Base-by-base conservation (phyloP, 371 early-diverging fungal genomes). In the Smittium mucronatum region DNA sequence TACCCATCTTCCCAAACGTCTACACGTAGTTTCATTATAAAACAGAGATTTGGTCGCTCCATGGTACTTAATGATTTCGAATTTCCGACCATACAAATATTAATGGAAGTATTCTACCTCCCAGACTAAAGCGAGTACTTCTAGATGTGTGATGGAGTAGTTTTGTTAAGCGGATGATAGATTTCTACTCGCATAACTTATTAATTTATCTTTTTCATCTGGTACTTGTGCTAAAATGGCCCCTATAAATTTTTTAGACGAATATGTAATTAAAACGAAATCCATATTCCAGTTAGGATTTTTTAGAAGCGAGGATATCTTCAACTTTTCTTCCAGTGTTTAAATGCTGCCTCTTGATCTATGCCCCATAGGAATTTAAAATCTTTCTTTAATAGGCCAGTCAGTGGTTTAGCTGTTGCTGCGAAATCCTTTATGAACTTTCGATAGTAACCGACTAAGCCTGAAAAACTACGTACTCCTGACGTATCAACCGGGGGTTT, bases 391-490 rank as follows among this genome's bases (percentile, higher is more conserved):
- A 76, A 71, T 25, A 81, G 60, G 25, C 16, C 47, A 36, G 73
- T 73, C 15, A 79, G 36, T 0, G 76, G 76, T 0, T 71, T 73
- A 17, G 74, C 69, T 0, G 75, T 0, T 0, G 57, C 47, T 2
- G 72, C 58, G 2, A 72, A 67, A 1, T 73, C 35, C 5, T 74
- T 72, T 16, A 78, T 72, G 57, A 73, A 70, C 8, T 64, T 70
- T 2, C 72, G 67, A 36, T 77, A 77, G 47, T 71, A 75, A 8
- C 73, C 73, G 5, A 73, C 59, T 16, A 70, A 59, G 1, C 75
- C 81, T 26, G 72, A 17, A 31, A 74, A 77, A 26, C 67, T 64
- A 58, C 69, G 69, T 2, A 72, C 58, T 58, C 72, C 65, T 16
- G 72, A 68, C 5, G 70, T 72, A 2, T 74, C 74, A 28, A n/a